Percentiles rank a stretch among this genome's conserved stretches.
phyloP scores from a whole-genome alignment of 192 early-diverging fungal genomes.

The Jimgerdemannia lactiflua region DNA sequence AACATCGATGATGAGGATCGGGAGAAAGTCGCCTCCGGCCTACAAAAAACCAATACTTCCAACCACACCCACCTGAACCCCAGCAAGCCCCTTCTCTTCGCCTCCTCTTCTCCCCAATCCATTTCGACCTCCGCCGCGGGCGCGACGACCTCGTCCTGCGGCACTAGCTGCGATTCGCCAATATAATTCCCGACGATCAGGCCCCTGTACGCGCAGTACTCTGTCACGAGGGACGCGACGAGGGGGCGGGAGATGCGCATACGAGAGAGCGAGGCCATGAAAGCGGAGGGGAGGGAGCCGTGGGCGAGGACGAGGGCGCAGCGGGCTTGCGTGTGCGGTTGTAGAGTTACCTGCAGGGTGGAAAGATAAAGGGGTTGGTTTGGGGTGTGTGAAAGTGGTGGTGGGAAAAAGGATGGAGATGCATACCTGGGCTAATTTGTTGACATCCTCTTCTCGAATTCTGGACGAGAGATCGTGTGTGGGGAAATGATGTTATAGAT shows the following conservation, averaged over 20 bases:
- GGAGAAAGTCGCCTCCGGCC: too few relatives aligned
- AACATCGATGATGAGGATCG: too few relatives aligned
- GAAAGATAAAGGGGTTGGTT: not conserved
- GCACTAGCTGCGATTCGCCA: too few relatives aligned
- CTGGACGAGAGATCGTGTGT: not conserved
- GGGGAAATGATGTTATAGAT: too few relatives aligned
- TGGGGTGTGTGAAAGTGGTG: too few relatives aligned
- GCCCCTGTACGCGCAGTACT: not conserved
- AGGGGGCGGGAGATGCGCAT: not conserved
- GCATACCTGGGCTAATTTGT: slow-evolving; percentile 3
- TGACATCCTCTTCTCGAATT: slow-evolving; percentile 2
- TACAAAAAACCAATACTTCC: not conserved
- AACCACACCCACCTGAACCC: not conserved
- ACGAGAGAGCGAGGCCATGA: not conserved
- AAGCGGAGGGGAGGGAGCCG: not conserved
- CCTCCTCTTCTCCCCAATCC: not conserved
- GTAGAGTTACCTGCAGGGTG: not conserved
- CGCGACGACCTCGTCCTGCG: too few relatives aligned
- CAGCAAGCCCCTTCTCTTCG: not conserved
- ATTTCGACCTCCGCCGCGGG: not conserved
- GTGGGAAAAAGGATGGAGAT: not conserved
- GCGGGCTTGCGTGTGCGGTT: not conserved
- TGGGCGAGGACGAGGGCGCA: not conserved
- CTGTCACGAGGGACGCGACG: not conserved
- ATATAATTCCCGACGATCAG: not conserved